phyloP scores from a whole-genome alignment of 345 rosid genomes.

The Cardamine resedifolia region DNA sequence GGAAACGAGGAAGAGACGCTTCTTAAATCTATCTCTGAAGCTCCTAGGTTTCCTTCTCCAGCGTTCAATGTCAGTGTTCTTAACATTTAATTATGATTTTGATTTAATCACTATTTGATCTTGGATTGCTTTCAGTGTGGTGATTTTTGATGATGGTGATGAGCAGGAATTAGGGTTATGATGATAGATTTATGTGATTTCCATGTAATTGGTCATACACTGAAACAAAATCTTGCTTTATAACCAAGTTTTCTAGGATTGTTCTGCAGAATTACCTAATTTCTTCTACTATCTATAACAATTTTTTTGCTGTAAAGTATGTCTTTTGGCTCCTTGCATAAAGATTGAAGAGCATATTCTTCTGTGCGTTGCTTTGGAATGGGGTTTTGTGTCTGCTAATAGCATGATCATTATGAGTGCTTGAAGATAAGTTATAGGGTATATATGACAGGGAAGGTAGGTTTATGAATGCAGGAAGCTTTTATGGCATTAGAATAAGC shows the following conservation, averaged over 20 bases:
- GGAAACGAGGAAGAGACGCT: conserved; percentile 67
- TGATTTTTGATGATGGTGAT: neutral
- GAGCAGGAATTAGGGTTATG: neutral
- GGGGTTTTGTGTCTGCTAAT: neutral
- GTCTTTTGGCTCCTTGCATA: neutral
- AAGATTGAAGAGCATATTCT: conserved; percentile 2
- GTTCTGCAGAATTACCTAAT: neutral
- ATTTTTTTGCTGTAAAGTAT: neutral
- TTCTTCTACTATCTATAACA: neutral
- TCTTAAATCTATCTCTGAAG: conserved; percentile 50
- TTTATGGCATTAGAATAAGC: neutral
- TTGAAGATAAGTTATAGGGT: no score
- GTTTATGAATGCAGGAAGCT: neutral
- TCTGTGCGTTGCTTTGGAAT: neutral
- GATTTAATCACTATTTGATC: neutral
- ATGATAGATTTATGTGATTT: neutral
- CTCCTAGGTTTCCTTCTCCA: conserved; percentile 69
- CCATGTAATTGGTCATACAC: neutral
- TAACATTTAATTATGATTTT: neutral
- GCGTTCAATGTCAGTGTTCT: conserved; percentile 51
- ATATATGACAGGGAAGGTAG: neutral
- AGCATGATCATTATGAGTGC: neutral
- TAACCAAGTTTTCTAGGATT: neutral
- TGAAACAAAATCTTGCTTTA: neutral
- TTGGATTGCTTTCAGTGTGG: neutral